A percentile compares a stretch with the other conserved stretches of the same genome.
Evolutionary conservation across 2,329 filamentous ascomycete species (phyloP).

Genomic region (Aspergillus pseudoviridinutans): DNA sequence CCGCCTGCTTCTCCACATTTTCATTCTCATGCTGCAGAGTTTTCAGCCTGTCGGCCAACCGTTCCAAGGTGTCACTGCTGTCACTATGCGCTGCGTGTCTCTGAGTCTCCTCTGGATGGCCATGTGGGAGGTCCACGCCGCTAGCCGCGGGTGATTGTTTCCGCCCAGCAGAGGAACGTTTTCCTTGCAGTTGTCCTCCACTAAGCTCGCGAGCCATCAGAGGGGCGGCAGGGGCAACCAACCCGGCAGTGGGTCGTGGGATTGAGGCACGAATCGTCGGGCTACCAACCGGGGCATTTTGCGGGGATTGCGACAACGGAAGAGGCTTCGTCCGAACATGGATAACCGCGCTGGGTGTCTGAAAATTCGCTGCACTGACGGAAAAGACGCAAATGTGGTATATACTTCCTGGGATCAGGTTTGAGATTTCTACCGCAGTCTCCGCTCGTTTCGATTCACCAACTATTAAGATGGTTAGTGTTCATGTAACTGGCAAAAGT

Average conservation of each 20-base stretch:
- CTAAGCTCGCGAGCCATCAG: conserved; percentile 64
- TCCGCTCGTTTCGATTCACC: conserved; percentile 79
- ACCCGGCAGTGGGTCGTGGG: conserved; percentile 49
- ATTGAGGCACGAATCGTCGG: conserved; percentile 52
- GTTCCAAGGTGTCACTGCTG: conserved; percentile 64
- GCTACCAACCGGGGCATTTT: conserved; percentile 29
- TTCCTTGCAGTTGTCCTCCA: conserved; percentile 49
- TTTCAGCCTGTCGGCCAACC: conserved; percentile 78
- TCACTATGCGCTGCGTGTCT: conserved; percentile 44
- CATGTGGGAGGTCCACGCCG: conserved; percentile 36
- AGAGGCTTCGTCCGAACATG: conserved; percentile 70
- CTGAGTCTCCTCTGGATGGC: conserved; percentile 37
- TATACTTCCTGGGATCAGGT: conserved; percentile 78
- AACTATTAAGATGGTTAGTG: conserved; percentile 49
- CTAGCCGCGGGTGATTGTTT: conserved; percentile 69
- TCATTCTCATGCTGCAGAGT: conserved; percentile 78
- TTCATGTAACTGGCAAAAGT: neutral
- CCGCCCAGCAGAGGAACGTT: conserved; percentile 67
- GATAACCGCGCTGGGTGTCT: conserved; percentile 80
- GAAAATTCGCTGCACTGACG: conserved; percentile 86
- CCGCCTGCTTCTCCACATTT: conserved; percentile 66
- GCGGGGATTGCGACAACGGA: conserved; percentile 32
- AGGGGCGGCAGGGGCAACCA: conserved; percentile 58
- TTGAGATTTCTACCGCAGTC: conserved; percentile 85
- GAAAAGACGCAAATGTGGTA: conserved; percentile 94